phyloP scores from a whole-genome alignment of 495 filamentous ascomycete species.

The Entonaema liquescens region DNA sequence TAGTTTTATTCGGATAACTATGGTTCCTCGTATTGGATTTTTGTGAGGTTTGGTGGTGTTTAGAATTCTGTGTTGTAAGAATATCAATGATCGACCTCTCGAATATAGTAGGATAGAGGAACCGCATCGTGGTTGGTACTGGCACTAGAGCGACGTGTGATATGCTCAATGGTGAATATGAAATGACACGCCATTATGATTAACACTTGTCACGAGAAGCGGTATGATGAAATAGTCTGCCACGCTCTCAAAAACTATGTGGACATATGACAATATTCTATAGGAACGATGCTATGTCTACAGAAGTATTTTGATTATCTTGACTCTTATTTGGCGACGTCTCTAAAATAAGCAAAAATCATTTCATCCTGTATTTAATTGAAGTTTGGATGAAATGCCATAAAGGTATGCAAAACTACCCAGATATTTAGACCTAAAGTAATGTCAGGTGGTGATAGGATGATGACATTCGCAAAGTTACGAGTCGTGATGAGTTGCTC shows the following conservation, averaged over 20 bases:
- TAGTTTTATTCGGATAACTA: neutral
- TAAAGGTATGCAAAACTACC: too few relatives aligned
- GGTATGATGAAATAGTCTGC: neutral
- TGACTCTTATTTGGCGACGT: neutral
- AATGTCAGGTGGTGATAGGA: neutral
- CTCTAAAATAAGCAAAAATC: neutral
- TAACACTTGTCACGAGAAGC: neutral
- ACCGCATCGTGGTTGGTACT: neutral
- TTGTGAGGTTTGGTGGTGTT: neutral
- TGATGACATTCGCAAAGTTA: neutral
- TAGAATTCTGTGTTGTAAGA: neutral
- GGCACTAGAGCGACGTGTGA: neutral
- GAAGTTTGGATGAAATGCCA: neutral
- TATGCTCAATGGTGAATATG: neutral
- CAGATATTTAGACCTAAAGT: too few relatives aligned
- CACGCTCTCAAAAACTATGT: neutral
- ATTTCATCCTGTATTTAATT: neutral
- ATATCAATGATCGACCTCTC: neutral
- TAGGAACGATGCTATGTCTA: neutral
- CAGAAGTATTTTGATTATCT: too few relatives aligned
- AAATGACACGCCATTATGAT: neutral
- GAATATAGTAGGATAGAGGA: neutral
- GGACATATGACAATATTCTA: neutral
- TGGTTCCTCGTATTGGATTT: conserved; percentile 41
- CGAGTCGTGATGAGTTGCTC: conserved; percentile 12